Base-by-base conservation (phyloP, 75 land plant genomes). In the Chamaecyparis obtusa region DNA sequence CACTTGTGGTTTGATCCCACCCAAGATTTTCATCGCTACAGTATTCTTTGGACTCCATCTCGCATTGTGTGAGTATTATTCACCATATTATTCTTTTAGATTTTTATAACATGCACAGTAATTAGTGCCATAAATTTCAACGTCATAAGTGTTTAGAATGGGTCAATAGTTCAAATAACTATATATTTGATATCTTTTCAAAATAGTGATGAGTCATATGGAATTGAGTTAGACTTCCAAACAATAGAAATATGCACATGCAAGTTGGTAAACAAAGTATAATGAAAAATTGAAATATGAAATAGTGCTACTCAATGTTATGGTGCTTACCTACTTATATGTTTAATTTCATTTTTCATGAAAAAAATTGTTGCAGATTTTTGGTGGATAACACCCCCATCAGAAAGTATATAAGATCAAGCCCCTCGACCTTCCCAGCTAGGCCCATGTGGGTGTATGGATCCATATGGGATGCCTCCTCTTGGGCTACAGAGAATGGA, bases 401-500 rank as follows among this genome's bases (percentile, higher is more conserved):
- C 24, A 81, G 96, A 85, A 88, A 91, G 87, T 93, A 94, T 32
- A 79, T 90, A 13, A 88, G 91, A 48, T 94, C 90, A 85, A 83
- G 67, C 19, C 85, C 90, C 24, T 88, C 89, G 6, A 87, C 93
- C 19, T 96, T 93, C 83, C 97, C 96, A 2, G 0, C 78, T 10
- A 88, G 96, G 60, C 96, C 96, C 41, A 94, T 96, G 97, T 92
- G 88, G 84, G 88, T 92, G 21, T 96, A 94, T 44, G 97, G 94
- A 0, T 95, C 97, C 5, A 96, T 96, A 44, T 96, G 97, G 97
- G 97, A 96, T 86, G 97, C 96, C 10, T 96, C 97, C 2, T 84
- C 92, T 13, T 96, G 97, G 97, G 97, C 97, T 54, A 96, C 97
- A 0, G 96, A 94, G 75, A 71, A 90, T 15, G 97, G 97, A 9